These are phyloP conservation scores for Leishmania tropica DNA, from an alignment of 208 protist species.

Conservation along the genomic window DNA sequence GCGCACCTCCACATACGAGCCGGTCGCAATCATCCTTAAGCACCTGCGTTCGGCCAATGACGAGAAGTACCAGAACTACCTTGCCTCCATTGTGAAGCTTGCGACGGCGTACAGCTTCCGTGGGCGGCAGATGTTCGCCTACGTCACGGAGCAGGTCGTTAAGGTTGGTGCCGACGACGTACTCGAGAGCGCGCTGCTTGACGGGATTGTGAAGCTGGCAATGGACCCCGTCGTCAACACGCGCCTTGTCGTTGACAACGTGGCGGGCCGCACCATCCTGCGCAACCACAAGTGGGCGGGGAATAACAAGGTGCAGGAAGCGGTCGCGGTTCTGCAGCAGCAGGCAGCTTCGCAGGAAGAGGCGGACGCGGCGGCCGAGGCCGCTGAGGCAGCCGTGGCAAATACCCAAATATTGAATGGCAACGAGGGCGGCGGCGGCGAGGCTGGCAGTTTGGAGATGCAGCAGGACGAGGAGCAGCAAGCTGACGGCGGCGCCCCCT, in stretches of 20 bases:
- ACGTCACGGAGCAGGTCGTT: conserved; percentile 81
- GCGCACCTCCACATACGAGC: conserved; percentile 77
- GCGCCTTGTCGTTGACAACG: conserved; percentile 68
- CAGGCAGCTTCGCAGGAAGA: conserved; percentile 32
- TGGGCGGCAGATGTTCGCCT: conserved; percentile 87
- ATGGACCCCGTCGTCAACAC: conserved; percentile 91
- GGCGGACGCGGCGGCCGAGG: conserved; percentile 28
- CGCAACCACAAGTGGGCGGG: conserved; percentile 42
- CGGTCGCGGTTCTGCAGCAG: conserved; percentile 37
- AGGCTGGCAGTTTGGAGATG: conserved; percentile 2
- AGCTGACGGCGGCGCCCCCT: conserved; percentile 12
- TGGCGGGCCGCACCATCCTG: conserved; percentile 62
- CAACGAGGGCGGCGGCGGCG: conserved; percentile 13
- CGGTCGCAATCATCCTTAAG: conserved; percentile 74
- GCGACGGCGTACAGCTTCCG: conserved; percentile 82
- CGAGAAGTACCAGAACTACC: conserved; percentile 53
- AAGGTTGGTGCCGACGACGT: conserved; percentile 72
- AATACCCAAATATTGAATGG: conserved; percentile 29
- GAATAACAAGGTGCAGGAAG: conserved; percentile 55
- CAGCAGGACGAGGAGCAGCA: conserved; percentile 32
- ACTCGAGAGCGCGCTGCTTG: conserved; percentile 61
- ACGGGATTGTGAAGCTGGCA: conserved; percentile 67
- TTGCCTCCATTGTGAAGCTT: conserved; percentile 72
- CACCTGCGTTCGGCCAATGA: conserved; percentile 49
- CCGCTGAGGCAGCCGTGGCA: conserved; percentile 28